Evolutionary conservation across 1,284 basidiomycete species (phyloP).

Genomic region (Xerocomus minutiporus): DNA sequence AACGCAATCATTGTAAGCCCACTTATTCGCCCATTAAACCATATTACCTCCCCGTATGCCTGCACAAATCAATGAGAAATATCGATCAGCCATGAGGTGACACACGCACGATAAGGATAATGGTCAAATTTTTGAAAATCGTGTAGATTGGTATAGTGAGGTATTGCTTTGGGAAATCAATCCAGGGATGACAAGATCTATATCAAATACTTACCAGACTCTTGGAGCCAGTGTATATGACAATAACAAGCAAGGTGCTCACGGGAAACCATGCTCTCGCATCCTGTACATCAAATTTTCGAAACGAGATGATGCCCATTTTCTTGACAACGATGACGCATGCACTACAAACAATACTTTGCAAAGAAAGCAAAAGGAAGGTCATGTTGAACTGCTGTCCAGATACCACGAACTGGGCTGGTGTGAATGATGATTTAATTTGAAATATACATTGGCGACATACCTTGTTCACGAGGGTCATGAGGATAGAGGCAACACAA

Average conservation of each 20-base stretch:
- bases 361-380: slow-evolving; percentile 89
- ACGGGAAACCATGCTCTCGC: slow-evolving; percentile 95
- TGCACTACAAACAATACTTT: slow-evolving; percentile 80
- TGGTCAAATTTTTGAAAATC: slow-evolving; percentile 99
- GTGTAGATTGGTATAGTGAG: slow-evolving; percentile 92
- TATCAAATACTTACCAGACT: slow-evolving; percentile 66
- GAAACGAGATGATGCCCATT: slow-evolving; percentile 83
- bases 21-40: slow-evolving; percentile 92
- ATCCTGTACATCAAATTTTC: slow-evolving; percentile 80
- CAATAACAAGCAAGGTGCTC: slow-evolving; percentile 85
- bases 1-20: slow-evolving; percentile 87
- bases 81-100: not conserved
- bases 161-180: slow-evolving; percentile 65
- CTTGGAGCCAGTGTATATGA: slow-evolving; percentile 98
- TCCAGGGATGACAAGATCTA: slow-evolving; percentile 1
- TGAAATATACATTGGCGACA: slow-evolving; percentile 12
- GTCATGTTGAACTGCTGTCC: slow-evolving; percentile 96
- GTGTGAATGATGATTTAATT: slow-evolving; percentile 6
- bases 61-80: slow-evolving; percentile 23
- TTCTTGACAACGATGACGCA: slow-evolving; percentile 77
- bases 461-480: slow-evolving; percentile 98
- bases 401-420: slow-evolving; percentile 84
- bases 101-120: slow-evolving; percentile 85
- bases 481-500: slow-evolving; percentile 91
- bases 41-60: slow-evolving; percentile 97